These are phyloP conservation scores for Cicer bijugum DNA, from an alignment of 306 rosid genomes.

Conservation along the genomic window DNA sequence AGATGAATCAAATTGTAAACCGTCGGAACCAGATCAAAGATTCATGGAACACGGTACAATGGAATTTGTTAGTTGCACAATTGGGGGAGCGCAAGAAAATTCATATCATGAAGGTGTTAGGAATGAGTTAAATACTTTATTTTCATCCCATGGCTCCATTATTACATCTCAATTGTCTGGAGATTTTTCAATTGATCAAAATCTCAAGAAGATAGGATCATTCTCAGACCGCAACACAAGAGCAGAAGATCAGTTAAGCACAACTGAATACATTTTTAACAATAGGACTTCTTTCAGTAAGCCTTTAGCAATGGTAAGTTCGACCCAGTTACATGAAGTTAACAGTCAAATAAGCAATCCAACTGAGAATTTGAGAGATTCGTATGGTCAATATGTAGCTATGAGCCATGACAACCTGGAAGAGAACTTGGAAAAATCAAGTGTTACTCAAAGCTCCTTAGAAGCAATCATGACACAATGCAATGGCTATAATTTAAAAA, in stretches of 20 bases:
- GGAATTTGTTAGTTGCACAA: conserved; percentile 27
- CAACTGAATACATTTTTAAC: conserved; percentile 45
- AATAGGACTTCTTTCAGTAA: conserved; percentile 49
- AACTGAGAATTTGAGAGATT: conserved; percentile 46
- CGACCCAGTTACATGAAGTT: conserved; percentile 50
- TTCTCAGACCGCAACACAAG: conserved; percentile 73
- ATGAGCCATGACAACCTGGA: conserved; percentile 47
- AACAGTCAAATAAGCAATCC: conserved; percentile 45
- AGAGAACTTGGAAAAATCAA: conserved; percentile 50
- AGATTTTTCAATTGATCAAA: conserved; percentile 62
- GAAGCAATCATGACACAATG: conserved; percentile 52
- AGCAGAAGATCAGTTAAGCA: conserved; percentile 61
- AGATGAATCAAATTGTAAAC: conserved; percentile 59
- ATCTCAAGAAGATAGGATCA: conserved; percentile 64
- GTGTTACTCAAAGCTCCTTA: conserved; percentile 45
- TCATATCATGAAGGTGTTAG: conserved; percentile 45
- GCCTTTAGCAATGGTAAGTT: conserved; percentile 57
- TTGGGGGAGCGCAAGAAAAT: conserved; percentile 47
- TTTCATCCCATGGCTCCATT: conserved; percentile 55
- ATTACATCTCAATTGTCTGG: conserved; percentile 61
- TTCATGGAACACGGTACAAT: conserved; percentile 33
- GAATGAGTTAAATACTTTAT: conserved; percentile 49
- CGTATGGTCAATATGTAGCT: conserved; percentile 38
- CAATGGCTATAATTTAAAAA: conserved; percentile 45
- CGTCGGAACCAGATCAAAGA: conserved; percentile 48